phyloP scores from a whole-genome alignment of 805 yeast genomes.

The Sungouiozyma intestinalis region DNA sequence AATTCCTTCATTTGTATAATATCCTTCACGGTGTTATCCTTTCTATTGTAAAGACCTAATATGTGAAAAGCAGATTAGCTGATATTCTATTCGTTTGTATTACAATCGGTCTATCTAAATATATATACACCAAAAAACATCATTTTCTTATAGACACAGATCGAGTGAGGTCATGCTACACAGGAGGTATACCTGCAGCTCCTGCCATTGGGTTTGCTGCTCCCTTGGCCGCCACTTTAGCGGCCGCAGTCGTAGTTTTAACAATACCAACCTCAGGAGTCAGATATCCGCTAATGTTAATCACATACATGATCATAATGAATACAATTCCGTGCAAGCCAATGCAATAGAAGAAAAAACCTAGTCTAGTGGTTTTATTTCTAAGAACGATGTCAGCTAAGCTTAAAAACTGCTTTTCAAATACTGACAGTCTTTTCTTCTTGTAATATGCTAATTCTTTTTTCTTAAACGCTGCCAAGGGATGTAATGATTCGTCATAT shows the following conservation, averaged over 20 bases:
- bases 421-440: slow-evolving; percentile 57
- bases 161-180: neutral
- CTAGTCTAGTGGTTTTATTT: slow-evolving; percentile 58
- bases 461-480: slow-evolving; percentile 71
- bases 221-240: slow-evolving; percentile 1
- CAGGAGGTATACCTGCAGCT: neutral
- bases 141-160: neutral
- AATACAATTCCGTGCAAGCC: slow-evolving; percentile 68
- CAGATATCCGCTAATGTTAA: slow-evolving; percentile 35
- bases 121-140: too few relatives aligned
- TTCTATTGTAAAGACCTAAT: too few relatives aligned
- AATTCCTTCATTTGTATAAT: neutral
- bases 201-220: slow-evolving; percentile 3
- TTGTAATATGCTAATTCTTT: slow-evolving; percentile 64
- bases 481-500: slow-evolving; percentile 73
- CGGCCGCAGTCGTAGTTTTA: slow-evolving; percentile 8
- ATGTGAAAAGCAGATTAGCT: too few relatives aligned
- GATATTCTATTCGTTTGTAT: too few relatives aligned
- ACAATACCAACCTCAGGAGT: slow-evolving; percentile 35
- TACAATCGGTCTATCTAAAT: too few relatives aligned
- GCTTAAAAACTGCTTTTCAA: slow-evolving; percentile 68
- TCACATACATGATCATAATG: slow-evolving; percentile 47
- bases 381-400: slow-evolving; percentile 68
- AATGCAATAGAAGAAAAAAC: slow-evolving; percentile 62
- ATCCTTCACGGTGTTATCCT: too few relatives aligned